Evolutionary conservation across 768 basidiomycete genomes (phyloP), one percentile per base, ranked within the genome.

Genomic region (Chalciporus chontae): DNA sequence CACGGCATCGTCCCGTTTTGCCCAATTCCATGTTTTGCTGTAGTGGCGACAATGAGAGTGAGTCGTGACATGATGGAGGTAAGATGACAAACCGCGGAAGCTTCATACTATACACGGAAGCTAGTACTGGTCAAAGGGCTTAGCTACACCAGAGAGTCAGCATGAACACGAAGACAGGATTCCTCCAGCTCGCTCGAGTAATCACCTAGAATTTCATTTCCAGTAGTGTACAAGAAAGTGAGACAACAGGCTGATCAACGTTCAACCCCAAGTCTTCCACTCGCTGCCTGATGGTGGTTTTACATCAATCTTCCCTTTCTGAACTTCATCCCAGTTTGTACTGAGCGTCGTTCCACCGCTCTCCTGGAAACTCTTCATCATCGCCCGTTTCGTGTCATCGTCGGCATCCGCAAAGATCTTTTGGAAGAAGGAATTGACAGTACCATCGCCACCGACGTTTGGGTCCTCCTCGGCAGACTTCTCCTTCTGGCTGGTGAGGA

Each of bases 331-430:
- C 95, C 95, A 99, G 67, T 96, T 92, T 0, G 95, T 99, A 71
- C 90, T 94, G 36, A 99, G 74, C 0, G 92, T 87, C 8, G 96
- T 99, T 8, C 96, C 96, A 7, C 93, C 93, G 57, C 90, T 92
- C 74, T 99, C 95, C 52, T 78, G 76, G 68, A 90, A 97, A 64
- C 91, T 94, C 79, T 99, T 99, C 84, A 97, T 84, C 94, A 99
- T 99, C 3, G 96, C 96, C 32, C 85, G 80, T 60, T 77, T 83
- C 13, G 94, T 91, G 60, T 99, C 90, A 0, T 93, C 90, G 58
- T 96, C 93, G 21, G 94, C 89, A 65, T 89, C 90, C 6, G 79
- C 76, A 61, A 87, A 99, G 54, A 99, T 81, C 72, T 90, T 88
- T 63, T 90, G 87, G 81, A 94, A 94, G 73, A 95, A 90, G 24